Percentiles rank a stretch among this genome's conserved stretches.
These are phyloP conservation scores for Fusarium musae DNA, from an alignment of 2,329 filamentous ascomycete genomes.

Conservation along the genomic window DNA sequence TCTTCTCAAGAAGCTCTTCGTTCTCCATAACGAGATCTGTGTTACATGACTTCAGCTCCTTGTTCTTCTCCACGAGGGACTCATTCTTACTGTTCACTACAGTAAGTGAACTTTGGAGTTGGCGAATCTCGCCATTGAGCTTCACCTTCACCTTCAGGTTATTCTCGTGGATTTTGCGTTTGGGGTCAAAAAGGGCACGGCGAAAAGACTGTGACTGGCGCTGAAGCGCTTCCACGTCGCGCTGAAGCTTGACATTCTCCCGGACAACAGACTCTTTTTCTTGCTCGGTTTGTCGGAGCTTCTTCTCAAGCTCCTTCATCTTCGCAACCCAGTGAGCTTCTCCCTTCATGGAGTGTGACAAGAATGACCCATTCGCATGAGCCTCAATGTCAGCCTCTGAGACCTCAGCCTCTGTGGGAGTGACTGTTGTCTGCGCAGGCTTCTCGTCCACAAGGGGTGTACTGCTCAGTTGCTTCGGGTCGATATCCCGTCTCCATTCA, in stretches of 20 bases:
- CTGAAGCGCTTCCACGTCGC: not conserved
- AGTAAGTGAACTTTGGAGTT: not conserved
- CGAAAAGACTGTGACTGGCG: rapidly evolving
- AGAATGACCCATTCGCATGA: rapidly evolving
- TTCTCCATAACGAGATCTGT: rapidly evolving
- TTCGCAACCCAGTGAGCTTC: not conserved
- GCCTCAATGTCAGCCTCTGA: not conserved
- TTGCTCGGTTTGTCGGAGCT: not conserved
- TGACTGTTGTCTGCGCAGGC: rapidly evolving
- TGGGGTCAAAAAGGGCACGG: not conserved
- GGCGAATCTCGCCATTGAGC: not conserved
- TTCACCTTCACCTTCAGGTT: not conserved
- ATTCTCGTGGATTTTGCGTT: not conserved
- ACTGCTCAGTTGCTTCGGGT: not conserved
- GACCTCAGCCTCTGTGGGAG: rapidly evolving
- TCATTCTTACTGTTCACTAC: not conserved
- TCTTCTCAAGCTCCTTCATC: not conserved
- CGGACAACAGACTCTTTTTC: not conserved
- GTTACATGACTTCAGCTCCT: not conserved
- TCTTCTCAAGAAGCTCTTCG: no score
- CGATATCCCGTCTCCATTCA: not conserved
- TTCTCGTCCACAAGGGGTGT: rapidly evolving
- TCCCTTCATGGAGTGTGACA: not conserved
- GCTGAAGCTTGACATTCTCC: not conserved
- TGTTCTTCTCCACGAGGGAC: not conserved